Conservation (phyloP, 805 yeast species). For the Jamesozyma rosinii region DNA sequence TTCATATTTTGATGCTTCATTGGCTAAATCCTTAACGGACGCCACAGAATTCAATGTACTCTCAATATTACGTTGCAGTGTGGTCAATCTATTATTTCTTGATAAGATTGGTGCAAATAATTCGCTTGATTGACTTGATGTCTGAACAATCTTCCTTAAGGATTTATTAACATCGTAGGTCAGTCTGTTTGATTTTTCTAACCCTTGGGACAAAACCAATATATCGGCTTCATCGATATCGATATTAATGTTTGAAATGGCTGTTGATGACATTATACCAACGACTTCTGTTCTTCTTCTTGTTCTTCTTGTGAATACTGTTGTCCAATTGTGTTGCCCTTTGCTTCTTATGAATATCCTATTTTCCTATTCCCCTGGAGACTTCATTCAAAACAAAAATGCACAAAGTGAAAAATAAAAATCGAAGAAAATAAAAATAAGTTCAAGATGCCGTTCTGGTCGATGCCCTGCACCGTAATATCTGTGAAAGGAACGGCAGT, state of each 20-base stretch:
- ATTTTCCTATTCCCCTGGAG: neutral
- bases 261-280: neutral
- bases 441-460: neutral
- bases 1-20: conserved; percentile 37
- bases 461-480: neutral
- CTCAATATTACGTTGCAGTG: conserved; percentile 49
- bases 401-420: neutral
- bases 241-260: conserved; percentile 13
- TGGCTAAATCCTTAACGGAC: conserved; percentile 42
- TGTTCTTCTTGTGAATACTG: no score
- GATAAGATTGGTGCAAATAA: conserved; percentile 65
- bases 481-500: neutral
- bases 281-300: no score
- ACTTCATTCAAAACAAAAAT: neutral
- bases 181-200: conserved; percentile 48
- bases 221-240: conserved; percentile 78
- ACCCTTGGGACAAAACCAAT: conserved; percentile 67
- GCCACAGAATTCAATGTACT: conserved; percentile 41
- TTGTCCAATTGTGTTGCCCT: no score
- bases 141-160: conserved; percentile 37
- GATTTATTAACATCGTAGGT: conserved; percentile 48
- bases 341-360: neutral
- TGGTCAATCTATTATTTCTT: conserved; percentile 48
- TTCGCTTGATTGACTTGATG: conserved; percentile 25
- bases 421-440: no score